Evolutionary conservation across 345 rosid species (phyloP), one percentile per base, ranked within the genome.

Genomic region (Salix exigua): DNA sequence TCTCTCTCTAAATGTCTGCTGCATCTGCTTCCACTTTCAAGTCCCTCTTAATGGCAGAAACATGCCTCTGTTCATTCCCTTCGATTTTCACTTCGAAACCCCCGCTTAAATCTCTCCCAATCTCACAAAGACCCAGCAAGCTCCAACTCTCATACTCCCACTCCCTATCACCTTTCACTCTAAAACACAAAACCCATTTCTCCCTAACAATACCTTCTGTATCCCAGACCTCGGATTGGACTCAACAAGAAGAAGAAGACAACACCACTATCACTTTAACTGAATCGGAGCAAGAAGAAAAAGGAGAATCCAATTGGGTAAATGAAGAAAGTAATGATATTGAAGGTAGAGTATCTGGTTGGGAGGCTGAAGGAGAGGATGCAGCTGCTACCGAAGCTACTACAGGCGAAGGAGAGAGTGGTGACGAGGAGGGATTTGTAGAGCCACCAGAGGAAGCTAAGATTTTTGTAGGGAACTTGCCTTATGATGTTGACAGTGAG

Each of bases 371-470:
- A 71, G 85, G 83, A 0, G 88, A 80, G 74, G 85, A 66, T 35
- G 53, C 75, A n/a, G 68, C 28, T 1, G 67, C 58, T 18, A 82
- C 25, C 16, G 71, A 68, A 38, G 86, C 72, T 2, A 35, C 28
- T 37, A 79, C 33, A 50, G 77, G 38, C 23, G 85, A 72, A 50
- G 85, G 35, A 62, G 86, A 71, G 61, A 66, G 69, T 38, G 80
- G 55, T 7, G 87, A 80, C 73, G 84, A 73, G 35, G 87, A 82
- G 80, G 71, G 30, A 7, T 80, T 76, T 58, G 82, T 69, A 4
- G 91, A 86, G 73, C 91, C 94, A n/a, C 80, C 96, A 38, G 99
- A 91, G 80, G 94, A 90, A 30, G 96, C 97, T 4, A 95, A 93
- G 82, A 79, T 95, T 31, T 95, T 90, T 77, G 97, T 95, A 4